Conservation (phyloP, 2,329 filamentous ascomycete genomes). For the Claviceps cyperi region DNA sequence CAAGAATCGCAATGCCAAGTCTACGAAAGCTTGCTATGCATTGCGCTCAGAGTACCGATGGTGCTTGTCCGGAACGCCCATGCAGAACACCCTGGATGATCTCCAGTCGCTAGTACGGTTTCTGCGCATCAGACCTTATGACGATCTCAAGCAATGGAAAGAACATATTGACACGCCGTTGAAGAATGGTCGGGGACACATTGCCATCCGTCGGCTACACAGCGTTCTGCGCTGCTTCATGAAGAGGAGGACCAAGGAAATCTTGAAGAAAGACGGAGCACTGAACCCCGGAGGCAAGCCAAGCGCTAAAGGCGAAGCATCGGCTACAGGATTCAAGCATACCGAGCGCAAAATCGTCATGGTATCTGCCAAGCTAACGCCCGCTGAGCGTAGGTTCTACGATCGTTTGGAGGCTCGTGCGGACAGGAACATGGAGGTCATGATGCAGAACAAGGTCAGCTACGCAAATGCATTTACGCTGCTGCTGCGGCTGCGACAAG, state of each 20-base stretch:
- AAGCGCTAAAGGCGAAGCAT: conserved; percentile 31
- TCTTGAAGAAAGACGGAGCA: conserved; percentile 78
- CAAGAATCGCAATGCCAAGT: conserved; percentile 95
- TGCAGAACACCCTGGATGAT: conserved; percentile 97
- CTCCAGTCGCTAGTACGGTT: conserved; percentile 89
- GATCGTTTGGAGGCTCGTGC: conserved; percentile 69
- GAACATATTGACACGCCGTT: conserved; percentile 80
- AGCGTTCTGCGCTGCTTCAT: conserved; percentile 83
- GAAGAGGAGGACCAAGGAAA: conserved; percentile 96
- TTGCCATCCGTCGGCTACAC: conserved; percentile 78
- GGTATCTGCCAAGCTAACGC: conserved; percentile 62
- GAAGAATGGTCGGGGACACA: conserved; percentile 76
- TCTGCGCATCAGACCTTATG: conserved; percentile 79
- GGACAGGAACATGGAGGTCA: conserved; percentile 71
- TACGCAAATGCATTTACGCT: conserved; percentile 91
- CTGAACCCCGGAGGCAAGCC: conserved; percentile 61
- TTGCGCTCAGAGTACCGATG: conserved; percentile 78
- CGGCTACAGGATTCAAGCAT: conserved; percentile 66
- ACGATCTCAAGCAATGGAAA: conserved; percentile 76
- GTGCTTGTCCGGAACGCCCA: conserved; percentile 91
- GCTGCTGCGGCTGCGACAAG: conserved; percentile 78
- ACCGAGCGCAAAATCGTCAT: conserved; percentile 81
- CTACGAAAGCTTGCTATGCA: conserved; percentile 81
- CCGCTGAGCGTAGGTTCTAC: conserved; percentile 75
- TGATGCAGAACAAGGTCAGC: conserved; percentile 74